phyloP scores from a whole-genome alignment of 768 basidiomycete genomes.

The Psilocybe sp. region DNA sequence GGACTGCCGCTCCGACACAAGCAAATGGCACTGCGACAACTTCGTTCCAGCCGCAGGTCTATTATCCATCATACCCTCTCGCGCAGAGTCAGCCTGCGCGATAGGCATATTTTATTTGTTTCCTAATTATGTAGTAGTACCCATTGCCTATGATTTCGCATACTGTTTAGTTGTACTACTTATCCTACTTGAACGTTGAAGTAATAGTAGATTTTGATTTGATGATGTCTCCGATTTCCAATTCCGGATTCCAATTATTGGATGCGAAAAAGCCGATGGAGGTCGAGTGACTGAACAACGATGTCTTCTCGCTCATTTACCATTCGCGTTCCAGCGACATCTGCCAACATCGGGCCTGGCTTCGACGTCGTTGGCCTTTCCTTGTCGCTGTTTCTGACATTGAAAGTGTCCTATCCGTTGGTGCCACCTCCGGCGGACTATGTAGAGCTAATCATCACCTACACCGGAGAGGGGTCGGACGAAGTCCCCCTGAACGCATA shows the following conservation, averaged over 20 bases:
- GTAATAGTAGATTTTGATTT: no score
- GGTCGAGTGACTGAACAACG: not conserved
- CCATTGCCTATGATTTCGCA: conserved; percentile 3
- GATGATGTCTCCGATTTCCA: no score
- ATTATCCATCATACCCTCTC: conserved; percentile 27
- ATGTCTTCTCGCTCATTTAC: conserved; percentile 42
- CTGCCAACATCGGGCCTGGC: conserved; percentile 97
- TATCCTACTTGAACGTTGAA: no score
- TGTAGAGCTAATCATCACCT: conserved; percentile 60
- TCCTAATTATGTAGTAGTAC: conserved; percentile 3
- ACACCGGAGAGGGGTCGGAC: conserved; percentile 84
- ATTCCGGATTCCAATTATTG: not conserved
- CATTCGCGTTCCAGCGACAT: conserved; percentile 93
- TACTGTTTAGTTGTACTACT: not conserved
- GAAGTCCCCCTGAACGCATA: conserved; percentile 94
- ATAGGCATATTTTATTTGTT: conserved; percentile 9
- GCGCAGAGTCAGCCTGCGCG: conserved; percentile 23
- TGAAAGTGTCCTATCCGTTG: conserved; percentile 52
- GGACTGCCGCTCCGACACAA: conserved; percentile 14
- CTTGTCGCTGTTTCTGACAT: conserved; percentile 78
- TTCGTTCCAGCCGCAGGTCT: conserved; percentile 17
- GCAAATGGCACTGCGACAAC: conserved; percentile 14
- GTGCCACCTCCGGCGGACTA: conserved; percentile 30
- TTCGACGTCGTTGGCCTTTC: conserved; percentile 99
- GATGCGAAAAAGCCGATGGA: conserved; percentile 3